Base-by-base conservation (phyloP, 306 rosid genomes). In the Prunus dulcis region DNA sequence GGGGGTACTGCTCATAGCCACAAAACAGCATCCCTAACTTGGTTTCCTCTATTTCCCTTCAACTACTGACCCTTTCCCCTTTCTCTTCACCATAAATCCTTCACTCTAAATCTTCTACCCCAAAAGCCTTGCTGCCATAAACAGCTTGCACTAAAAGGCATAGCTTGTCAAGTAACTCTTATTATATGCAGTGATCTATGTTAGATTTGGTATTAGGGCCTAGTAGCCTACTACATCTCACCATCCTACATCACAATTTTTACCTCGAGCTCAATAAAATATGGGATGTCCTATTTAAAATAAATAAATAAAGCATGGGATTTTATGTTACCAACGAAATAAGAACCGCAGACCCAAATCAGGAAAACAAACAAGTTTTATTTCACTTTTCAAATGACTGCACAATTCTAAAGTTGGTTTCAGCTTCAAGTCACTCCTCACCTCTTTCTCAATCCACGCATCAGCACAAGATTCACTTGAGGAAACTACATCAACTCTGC, bases 361-460 rank as follows among this genome's bases (percentile, higher is more conserved):
- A 20, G 38, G 23, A 20, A 34, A 72, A 20, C n/a, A 11, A 22
- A n/a, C 10, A 32, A 17, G 43, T 20, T 22, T 67, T 43, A 20
- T 38, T 55, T 20, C 13, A 72, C 27, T 20, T 55, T n/a, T 20
- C 0, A 11, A 55, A 2, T 1, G 9, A 72, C 20, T 19, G 4
- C 65, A 72, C 7, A 56, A 62, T 18, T 27, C 9, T 27, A 46
- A 17, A 30, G 69, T 19, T 47, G 34, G 47, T 61, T 81, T 73
- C 64, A 78, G 27, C 57, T 46, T 70, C 38, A 65, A 38, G 47
- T 52, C 72, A 78, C 76, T 74, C 70, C 92, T 76, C 81, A 94
- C 98, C 97, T 94, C 98, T 80, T 75, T 91, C 78, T 90, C 97
- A 80, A 91, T 94, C 98, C 98, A 94, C 12, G 93, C 84, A 91